Evolutionary conservation across 2,329 filamentous ascomycete genomes (phyloP).

Genomic region (Diplocarpon rosae): DNA sequence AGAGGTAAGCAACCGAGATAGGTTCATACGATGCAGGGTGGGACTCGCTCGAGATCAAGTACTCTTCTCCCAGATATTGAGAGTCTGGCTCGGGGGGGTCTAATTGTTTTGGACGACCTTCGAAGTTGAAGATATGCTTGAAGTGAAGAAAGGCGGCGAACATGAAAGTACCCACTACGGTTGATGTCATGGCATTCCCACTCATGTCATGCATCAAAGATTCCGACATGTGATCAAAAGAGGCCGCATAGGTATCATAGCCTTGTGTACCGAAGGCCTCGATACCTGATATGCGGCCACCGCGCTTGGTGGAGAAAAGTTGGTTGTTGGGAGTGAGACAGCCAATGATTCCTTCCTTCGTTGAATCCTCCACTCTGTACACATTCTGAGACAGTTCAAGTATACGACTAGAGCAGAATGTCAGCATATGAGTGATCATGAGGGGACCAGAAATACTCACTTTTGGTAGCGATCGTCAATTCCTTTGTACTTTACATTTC

Average conservation of each 20-base stretch:
- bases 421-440: slow-evolving; percentile 6
- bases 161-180: slow-evolving; percentile 55
- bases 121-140: slow-evolving; percentile 2
- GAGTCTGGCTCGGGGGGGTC: neutral
- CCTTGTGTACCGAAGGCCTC: slow-evolving; percentile 60
- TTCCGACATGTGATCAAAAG: slow-evolving; percentile 52
- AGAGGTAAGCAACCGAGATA: slow-evolving; percentile 10
- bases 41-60: neutral
- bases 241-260: slow-evolving; percentile 49
- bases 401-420: slow-evolving; percentile 31
- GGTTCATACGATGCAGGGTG: slow-evolving; percentile 4
- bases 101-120: slow-evolving; percentile 2
- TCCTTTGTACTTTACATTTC: slow-evolving; percentile 32
- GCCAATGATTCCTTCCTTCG: slow-evolving; percentile 44
- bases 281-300: slow-evolving; percentile 47
- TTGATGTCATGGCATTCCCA: slow-evolving; percentile 71
- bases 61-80: neutral
- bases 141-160: slow-evolving; percentile 43
- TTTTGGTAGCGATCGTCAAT: slow-evolving; percentile 50
- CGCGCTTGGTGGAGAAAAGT: slow-evolving; percentile 48
- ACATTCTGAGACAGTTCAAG: slow-evolving; percentile 66
- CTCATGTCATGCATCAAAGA: slow-evolving; percentile 56
- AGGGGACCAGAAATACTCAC: slow-evolving; percentile 25
- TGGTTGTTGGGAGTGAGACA: slow-evolving; percentile 60
- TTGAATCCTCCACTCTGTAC: slow-evolving; percentile 42